A percentile compares a stretch with the other conserved stretches of the same genome.
Evolutionary conservation across 306 rosid genomes (phyloP).

Genomic region (Prosopis cineraria): DNA sequence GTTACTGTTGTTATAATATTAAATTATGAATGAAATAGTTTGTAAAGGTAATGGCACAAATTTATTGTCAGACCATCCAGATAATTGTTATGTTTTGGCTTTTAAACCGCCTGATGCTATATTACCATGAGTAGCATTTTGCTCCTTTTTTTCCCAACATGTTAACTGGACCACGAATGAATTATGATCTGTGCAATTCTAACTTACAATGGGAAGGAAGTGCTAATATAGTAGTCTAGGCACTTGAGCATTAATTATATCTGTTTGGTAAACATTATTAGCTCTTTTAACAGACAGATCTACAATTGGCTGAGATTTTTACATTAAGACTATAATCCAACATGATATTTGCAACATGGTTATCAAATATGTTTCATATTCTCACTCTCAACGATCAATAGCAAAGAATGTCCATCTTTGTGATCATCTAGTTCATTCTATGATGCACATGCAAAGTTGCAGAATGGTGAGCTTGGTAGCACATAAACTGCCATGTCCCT

Average conservation of each 20-base stretch:
- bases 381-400: not conserved
- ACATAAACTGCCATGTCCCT: not conserved
- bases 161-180: not conserved
- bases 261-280: not conserved
- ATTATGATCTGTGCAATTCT: not conserved
- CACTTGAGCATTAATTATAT: not conserved
- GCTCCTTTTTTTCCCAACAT: not conserved
- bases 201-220: not conserved
- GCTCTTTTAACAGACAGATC: not conserved
- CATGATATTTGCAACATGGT: not conserved
- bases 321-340: not conserved
- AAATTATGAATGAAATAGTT: not conserved
- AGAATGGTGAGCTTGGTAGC: not conserved
- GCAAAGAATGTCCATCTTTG: not conserved
- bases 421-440: not conserved
- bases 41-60: not conserved
- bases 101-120: not conserved
- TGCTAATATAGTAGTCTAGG: not conserved
- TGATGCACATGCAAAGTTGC: not conserved
- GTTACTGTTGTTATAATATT: constrained; percentile 25
- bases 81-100: not conserved
- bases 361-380: not conserved
- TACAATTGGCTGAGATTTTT: not conserved
- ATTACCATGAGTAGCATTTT: not conserved
- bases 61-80: constrained; percentile 2